phyloP scores from a whole-genome alignment of 208 protist genomes.

The Leishmania major region DNA sequence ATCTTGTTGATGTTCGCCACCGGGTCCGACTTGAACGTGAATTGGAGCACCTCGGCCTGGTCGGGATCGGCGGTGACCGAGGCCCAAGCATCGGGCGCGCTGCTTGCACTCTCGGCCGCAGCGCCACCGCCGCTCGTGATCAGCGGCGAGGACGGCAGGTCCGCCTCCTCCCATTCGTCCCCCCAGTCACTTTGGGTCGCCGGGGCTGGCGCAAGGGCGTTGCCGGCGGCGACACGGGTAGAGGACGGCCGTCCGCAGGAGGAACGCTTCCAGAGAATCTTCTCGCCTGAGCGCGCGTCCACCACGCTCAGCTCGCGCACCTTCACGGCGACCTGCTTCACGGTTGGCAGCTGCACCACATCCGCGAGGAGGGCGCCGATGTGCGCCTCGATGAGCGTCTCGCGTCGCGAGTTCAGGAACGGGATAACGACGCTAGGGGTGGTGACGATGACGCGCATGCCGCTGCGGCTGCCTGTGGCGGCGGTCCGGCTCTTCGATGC shows the following conservation, averaged over 20 bases:
- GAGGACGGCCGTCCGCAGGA: not conserved
- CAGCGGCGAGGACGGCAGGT: slow-evolving; percentile 15
- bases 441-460: slow-evolving; percentile 64
- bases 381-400: slow-evolving; percentile 68
- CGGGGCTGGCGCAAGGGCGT: slow-evolving; percentile 8
- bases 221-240: not conserved
- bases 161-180: slow-evolving; percentile 25
- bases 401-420: slow-evolving; percentile 62
- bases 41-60: slow-evolving; percentile 37
- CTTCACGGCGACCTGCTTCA: slow-evolving; percentile 54
- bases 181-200: slow-evolving; percentile 14
- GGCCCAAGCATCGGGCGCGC: not conserved
- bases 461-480: not conserved
- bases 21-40: slow-evolving; percentile 53
- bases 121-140: slow-evolving; percentile 12
- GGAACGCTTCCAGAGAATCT: slow-evolving; percentile 54
- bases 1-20: slow-evolving; percentile 50
- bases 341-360: slow-evolving; percentile 41
- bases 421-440: slow-evolving; percentile 76
- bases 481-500: not conserved
- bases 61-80: not conserved
- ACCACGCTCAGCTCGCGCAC: slow-evolving; percentile 67
- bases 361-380: slow-evolving; percentile 69
- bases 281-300: slow-evolving; percentile 58
- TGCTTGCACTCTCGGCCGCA: not conserved